Conservation (phyloP, 768 basidiomycete species). For the Pholiota conissans region DNA sequence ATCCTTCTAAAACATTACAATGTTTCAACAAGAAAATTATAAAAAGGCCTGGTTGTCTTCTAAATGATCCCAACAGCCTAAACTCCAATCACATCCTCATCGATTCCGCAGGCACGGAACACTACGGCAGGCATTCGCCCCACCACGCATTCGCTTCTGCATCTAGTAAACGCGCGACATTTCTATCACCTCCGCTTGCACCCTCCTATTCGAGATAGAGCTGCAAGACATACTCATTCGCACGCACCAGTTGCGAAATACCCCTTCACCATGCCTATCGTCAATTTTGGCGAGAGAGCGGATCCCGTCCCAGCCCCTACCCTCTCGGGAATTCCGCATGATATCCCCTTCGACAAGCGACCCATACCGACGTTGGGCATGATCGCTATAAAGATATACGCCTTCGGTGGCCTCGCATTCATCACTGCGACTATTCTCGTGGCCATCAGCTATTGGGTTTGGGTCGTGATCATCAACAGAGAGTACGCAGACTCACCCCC, state of each 20-base stretch:
- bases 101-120: neutral
- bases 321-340: neutral
- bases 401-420: constrained; percentile 29
- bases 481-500: constrained; percentile 27
- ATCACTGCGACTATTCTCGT: constrained; percentile 20
- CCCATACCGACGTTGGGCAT: constrained; percentile 19
- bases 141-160: neutral
- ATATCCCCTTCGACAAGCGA: constrained; percentile 13
- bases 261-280: neutral
- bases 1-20: neutral
- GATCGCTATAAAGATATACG: constrained; percentile 28
- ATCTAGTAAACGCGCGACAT: too few species aligned
- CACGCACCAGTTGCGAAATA: neutral
- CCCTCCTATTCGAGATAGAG: neutral
- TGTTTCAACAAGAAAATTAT: neutral
- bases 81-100: neutral
- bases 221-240: neutral
- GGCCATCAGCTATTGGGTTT: constrained; percentile 25
- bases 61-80: neutral
- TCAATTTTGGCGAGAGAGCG: neutral
- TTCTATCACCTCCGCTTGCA: neutral
- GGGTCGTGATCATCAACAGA: constrained; percentile 22
- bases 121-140: neutral
- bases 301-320: neutral
- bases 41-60: neutral